phyloP scores from a whole-genome alignment of 176 grass and related monocot species.

The Olyra latifolia region DNA sequence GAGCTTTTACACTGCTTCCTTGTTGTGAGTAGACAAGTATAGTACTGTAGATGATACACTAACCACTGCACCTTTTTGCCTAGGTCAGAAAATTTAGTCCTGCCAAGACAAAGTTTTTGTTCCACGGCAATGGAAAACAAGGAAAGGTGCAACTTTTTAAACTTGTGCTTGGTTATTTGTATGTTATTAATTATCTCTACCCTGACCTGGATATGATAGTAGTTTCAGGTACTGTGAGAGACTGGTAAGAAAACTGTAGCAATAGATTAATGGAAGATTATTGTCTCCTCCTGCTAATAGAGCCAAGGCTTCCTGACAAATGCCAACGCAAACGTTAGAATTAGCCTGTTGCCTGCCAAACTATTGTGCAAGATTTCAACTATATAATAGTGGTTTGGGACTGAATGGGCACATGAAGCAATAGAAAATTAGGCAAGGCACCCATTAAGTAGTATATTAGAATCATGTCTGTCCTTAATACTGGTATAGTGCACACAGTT shows the following conservation, averaged over 20 bases:
- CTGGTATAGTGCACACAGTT: slow-evolving; percentile 25
- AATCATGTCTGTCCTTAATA: slow-evolving; percentile 36
- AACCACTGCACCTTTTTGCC: slow-evolving; percentile 39
- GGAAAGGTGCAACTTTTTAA: slow-evolving; percentile 49
- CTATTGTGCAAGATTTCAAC: slow-evolving; percentile 37
- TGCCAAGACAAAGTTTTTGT: neutral
- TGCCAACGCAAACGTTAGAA: slow-evolving; percentile 48
- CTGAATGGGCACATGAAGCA: slow-evolving; percentile 17
- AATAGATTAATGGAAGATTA: slow-evolving; percentile 36
- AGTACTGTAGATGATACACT: slow-evolving; percentile 18
- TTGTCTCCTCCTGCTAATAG: slow-evolving; percentile 21
- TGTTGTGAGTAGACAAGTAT: slow-evolving; percentile 8
- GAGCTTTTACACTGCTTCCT: slow-evolving; percentile 28
- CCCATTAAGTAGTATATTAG: neutral
- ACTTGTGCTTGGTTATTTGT: slow-evolving; percentile 41
- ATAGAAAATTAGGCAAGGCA: neutral
- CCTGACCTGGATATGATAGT: neutral
- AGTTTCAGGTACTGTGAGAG: slow-evolving; percentile 34
- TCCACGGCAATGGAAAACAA: slow-evolving; percentile 41
- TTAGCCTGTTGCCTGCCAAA: slow-evolving; percentile 10
- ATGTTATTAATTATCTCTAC: slow-evolving; percentile 10
- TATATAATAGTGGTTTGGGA: slow-evolving; percentile 7
- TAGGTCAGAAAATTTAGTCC: slow-evolving; percentile 44
- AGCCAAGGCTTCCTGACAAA: slow-evolving; percentile 47
- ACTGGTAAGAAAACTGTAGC: neutral